Conservation (phyloP, 2,329 filamentous ascomycete species). For the Beauveria caledonica region DNA sequence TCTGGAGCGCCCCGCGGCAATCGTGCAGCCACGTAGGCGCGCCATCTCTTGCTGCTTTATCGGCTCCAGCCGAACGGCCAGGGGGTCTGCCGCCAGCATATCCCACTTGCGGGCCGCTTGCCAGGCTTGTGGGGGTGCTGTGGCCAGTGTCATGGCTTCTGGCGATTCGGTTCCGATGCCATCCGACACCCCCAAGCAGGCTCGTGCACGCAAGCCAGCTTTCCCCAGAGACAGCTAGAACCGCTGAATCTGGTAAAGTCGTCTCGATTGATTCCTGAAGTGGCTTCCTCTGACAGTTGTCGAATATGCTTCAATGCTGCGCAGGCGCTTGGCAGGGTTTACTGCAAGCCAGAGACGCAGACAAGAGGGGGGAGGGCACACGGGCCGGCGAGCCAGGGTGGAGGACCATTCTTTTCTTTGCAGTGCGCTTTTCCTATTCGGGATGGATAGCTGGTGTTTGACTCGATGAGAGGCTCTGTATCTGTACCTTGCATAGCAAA, state of each 20-base stretch:
- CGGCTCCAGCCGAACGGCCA: constrained; percentile 15
- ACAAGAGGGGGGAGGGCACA: neutral
- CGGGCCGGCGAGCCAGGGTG: neutral
- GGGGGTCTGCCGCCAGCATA: constrained; percentile 16
- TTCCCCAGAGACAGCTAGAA: neutral
- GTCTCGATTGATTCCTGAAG: neutral
- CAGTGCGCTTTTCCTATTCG: constrained; percentile 10
- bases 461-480: neutral
- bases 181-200: neutral
- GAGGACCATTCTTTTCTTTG: constrained; percentile 2
- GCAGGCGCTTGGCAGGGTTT: neutral
- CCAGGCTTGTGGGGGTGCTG: constrained; percentile 12
- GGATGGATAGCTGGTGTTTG: neutral
- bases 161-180: neutral
- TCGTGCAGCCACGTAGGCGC: constrained; percentile 26
- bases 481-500: constrained; percentile 4
- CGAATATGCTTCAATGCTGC: neutral
- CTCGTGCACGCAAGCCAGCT: neutral
- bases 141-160: neutral
- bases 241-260: neutral
- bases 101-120: constrained; percentile 20
- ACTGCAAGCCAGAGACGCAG: constrained; percentile 2
- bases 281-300: neutral
- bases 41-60: constrained; percentile 34
- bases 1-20: constrained; percentile 25